These are phyloP conservation scores for Fimicolochytrium jonesii DNA, from an alignment of 192 early-diverging fungal species.

Conservation along the genomic window DNA sequence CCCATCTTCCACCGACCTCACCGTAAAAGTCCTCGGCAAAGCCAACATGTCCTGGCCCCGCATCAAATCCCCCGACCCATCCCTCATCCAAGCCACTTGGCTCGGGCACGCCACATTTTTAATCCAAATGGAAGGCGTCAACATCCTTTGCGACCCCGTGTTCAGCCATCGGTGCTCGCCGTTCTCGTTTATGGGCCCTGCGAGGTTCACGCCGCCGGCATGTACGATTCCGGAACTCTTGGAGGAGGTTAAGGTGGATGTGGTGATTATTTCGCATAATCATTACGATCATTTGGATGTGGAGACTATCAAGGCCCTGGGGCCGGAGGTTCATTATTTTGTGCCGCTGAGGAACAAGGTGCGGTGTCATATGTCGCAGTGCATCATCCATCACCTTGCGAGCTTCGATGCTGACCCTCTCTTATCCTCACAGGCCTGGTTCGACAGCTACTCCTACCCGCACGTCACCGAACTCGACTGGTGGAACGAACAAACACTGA, in stretches of 20 bases:
- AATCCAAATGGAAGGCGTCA: constrained; percentile 60
- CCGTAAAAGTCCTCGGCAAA: constrained; percentile 1
- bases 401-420: too few species aligned
- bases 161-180: constrained; percentile 74
- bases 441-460: constrained; percentile 38
- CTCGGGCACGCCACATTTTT: constrained; percentile 63
- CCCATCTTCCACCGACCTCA: constrained; percentile 13
- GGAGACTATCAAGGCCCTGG: constrained; percentile 55
- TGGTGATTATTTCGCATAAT: constrained; percentile 77
- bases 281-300: constrained; percentile 87
- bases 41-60: neutral
- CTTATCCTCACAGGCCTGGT: constrained; percentile 24
- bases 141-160: constrained; percentile 71
- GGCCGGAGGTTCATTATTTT: constrained; percentile 52
- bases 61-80: constrained; percentile 21
- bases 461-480: constrained; percentile 69
- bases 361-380: too few species aligned
- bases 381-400: too few species aligned
- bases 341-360: constrained; percentile 73
- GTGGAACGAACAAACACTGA: constrained; percentile 61
- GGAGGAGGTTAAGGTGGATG: constrained; percentile 48
- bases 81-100: constrained; percentile 22
- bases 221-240: constrained; percentile 63
- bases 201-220: constrained; percentile 61
- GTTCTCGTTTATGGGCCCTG: constrained; percentile 60